phyloP scores from a whole-genome alignment of 768 basidiomycete species.

The Naganishia onofrii region DNA sequence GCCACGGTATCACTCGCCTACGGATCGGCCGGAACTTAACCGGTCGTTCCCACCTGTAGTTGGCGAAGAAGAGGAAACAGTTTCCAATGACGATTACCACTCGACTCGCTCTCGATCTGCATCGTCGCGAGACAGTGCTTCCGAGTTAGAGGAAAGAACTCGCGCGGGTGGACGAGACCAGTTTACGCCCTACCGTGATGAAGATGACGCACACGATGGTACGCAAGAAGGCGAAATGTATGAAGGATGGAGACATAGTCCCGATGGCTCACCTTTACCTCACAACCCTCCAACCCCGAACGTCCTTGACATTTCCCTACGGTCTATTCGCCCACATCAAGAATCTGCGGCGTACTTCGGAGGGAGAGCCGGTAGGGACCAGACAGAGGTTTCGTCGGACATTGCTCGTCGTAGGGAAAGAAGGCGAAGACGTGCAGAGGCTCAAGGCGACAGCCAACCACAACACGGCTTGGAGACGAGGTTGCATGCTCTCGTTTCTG shows the following conservation, averaged over 20 bases:
- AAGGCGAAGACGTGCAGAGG: slow-evolving; percentile 10
- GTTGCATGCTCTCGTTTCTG: slow-evolving; percentile 12
- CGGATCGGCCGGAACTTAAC: slow-evolving; percentile 26
- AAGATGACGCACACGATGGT: slow-evolving; percentile 27
- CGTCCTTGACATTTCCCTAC: slow-evolving; percentile 54
- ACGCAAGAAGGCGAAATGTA: slow-evolving; percentile 28
- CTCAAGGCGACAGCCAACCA: background rate
- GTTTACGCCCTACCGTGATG: slow-evolving; percentile 7
- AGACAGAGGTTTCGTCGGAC: slow-evolving; percentile 17
- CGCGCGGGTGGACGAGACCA: slow-evolving; percentile 5
- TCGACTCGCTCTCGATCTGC: background rate
- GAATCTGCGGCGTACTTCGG: slow-evolving; percentile 42
- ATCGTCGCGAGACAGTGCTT: slow-evolving; percentile 6
- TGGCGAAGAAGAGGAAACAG: slow-evolving; percentile 16
- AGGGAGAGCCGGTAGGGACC: slow-evolving; percentile 38
- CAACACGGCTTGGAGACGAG: slow-evolving; percentile 26
- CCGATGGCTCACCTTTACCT: slow-evolving; percentile 39
- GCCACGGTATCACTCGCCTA: slow-evolving; percentile 38
- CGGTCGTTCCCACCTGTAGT: slow-evolving; percentile 25
- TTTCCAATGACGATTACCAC: slow-evolving; percentile 8
- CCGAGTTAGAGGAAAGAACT: background rate
- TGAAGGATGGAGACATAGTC: slow-evolving; percentile 15
- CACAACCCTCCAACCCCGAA: slow-evolving; percentile 57
- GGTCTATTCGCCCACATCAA: slow-evolving; percentile 45
- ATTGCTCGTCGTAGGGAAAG: slow-evolving; percentile 13